A percentile compares a stretch with the other conserved stretches of the same genome.
phyloP scores from a whole-genome alignment of 208 protist genomes.

The Angomonas ambiguus region DNA sequence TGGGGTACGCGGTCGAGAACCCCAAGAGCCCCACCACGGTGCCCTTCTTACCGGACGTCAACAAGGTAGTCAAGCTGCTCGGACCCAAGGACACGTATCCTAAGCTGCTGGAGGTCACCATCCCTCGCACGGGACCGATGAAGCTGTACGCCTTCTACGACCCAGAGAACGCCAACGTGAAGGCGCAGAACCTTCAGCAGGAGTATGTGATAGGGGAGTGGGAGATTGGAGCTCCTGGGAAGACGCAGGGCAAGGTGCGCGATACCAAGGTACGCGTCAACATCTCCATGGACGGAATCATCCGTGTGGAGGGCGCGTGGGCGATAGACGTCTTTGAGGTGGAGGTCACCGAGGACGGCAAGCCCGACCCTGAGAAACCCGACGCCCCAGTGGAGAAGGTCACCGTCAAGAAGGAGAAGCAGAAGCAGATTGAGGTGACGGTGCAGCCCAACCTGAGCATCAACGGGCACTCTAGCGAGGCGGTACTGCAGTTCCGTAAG shows the following conservation, averaged over 20 bases:
- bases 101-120: constrained; percentile 80
- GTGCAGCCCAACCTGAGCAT: constrained; percentile 54
- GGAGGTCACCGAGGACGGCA: constrained; percentile 28
- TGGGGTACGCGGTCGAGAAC: constrained; percentile 74
- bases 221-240: constrained; percentile 45
- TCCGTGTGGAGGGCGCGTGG: constrained; percentile 58
- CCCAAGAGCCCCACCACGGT: constrained; percentile 48
- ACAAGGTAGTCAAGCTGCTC: constrained; percentile 78
- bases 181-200: constrained; percentile 27
- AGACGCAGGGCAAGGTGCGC: constrained; percentile 30
- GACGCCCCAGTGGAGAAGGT: constrained; percentile 22
- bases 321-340: constrained; percentile 79
- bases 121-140: constrained; percentile 52
- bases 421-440: constrained; percentile 44
- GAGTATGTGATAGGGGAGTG: constrained; percentile 71
- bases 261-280: constrained; percentile 69
- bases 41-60: constrained; percentile 79
- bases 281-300: constrained; percentile 47
- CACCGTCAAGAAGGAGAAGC: constrained; percentile 18
- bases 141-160: constrained; percentile 87
- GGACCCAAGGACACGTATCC: constrained; percentile 54
- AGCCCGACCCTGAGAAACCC: constrained; percentile 22
- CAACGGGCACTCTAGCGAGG: constrained; percentile 41
- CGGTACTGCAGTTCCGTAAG: constrained; percentile 50
- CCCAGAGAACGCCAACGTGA: constrained; percentile 37